These are phyloP conservation scores for Corchorus olitorius DNA, from an alignment of 345 rosid genomes.

Conservation along the genomic window DNA sequence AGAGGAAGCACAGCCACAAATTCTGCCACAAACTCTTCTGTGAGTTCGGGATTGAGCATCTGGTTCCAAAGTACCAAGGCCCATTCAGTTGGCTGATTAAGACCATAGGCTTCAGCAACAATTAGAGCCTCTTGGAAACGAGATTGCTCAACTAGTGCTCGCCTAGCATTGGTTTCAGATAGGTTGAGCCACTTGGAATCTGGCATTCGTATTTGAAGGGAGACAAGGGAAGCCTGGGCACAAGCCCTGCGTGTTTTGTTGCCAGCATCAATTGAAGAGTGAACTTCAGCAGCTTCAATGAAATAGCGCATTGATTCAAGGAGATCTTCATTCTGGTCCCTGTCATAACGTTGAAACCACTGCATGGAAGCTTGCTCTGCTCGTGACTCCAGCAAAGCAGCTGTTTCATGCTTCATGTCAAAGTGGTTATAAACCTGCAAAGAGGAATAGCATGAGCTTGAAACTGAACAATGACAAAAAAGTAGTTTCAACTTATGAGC, in stretches of 20 bases:
- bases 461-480: neutral
- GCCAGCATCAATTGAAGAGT: slow-evolving; percentile 92
- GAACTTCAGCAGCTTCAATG: slow-evolving; percentile 97
- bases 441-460: slow-evolving; percentile 11
- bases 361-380: slow-evolving; percentile 71
- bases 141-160: slow-evolving; percentile 84
- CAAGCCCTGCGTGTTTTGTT: slow-evolving; percentile 85
- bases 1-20: slow-evolving; percentile 95
- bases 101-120: slow-evolving; percentile 95
- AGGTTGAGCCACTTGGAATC: slow-evolving; percentile 85
- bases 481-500: neutral
- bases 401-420: slow-evolving; percentile 97
- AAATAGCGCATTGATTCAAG: slow-evolving; percentile 89
- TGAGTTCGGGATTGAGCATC: slow-evolving; percentile 90
- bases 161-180: slow-evolving; percentile 89
- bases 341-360: slow-evolving; percentile 80
- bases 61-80: slow-evolving; percentile 91
- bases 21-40: slow-evolving; percentile 89
- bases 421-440: slow-evolving; percentile 92
- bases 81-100: slow-evolving; percentile 97
- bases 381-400: slow-evolving; percentile 81
- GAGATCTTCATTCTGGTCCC: slow-evolving; percentile 91
- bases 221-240: slow-evolving; percentile 90
- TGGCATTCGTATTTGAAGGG: slow-evolving; percentile 96
- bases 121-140: slow-evolving; percentile 93